Percentiles rank a stretch among this genome's conserved stretches.
Evolutionary conservation across 2,329 filamentous ascomycete genomes (phyloP).

Genomic region (Acrocalymma vagum): DNA sequence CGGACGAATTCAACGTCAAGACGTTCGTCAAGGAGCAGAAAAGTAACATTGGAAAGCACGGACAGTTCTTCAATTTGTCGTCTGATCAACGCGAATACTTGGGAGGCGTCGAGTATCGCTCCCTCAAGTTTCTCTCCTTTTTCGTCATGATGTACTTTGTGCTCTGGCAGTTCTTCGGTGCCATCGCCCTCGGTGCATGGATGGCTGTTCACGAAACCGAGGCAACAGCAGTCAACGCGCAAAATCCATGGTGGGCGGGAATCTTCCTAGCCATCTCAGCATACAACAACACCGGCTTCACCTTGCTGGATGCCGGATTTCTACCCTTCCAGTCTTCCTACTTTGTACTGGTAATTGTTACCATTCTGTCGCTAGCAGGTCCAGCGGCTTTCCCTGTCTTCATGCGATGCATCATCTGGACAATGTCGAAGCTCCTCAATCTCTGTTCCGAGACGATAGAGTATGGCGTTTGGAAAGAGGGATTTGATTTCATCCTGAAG

Average conservation of each 20-base stretch:
- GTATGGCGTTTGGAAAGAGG: conserved; percentile 31
- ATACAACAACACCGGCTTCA: conserved; percentile 29
- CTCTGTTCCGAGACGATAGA: conserved; percentile 25
- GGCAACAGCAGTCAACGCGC: conserved; percentile 25
- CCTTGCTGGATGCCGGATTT: conserved; percentile 27
- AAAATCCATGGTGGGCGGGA: conserved; percentile 27
- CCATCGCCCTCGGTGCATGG: conserved; percentile 27
- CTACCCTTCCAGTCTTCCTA: conserved; percentile 29
- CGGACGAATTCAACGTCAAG: conserved; percentile 26
- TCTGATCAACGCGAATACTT: conserved; percentile 30
- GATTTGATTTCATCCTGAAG: conserved; percentile 28
- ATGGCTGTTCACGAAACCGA: conserved; percentile 28
- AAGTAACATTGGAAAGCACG: conserved; percentile 27
- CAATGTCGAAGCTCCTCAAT: conserved; percentile 23
- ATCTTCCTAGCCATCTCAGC: conserved; percentile 25
- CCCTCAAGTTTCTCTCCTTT: conserved; percentile 27
- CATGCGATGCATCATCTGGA: conserved; percentile 27
- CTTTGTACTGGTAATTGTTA: conserved; percentile 25
- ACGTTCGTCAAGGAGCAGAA: conserved; percentile 32
- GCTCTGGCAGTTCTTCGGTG: conserved; percentile 28
- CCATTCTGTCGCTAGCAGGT: conserved; percentile 26
- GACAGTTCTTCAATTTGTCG: conserved; percentile 28
- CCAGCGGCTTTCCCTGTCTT: conserved; percentile 27
- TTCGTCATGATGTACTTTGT: conserved; percentile 27
- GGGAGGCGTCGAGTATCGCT: conserved; percentile 29